Evolutionary conservation across 2,329 filamentous ascomycete genomes (phyloP).

Genomic region (Niveomyces coronatus): DNA sequence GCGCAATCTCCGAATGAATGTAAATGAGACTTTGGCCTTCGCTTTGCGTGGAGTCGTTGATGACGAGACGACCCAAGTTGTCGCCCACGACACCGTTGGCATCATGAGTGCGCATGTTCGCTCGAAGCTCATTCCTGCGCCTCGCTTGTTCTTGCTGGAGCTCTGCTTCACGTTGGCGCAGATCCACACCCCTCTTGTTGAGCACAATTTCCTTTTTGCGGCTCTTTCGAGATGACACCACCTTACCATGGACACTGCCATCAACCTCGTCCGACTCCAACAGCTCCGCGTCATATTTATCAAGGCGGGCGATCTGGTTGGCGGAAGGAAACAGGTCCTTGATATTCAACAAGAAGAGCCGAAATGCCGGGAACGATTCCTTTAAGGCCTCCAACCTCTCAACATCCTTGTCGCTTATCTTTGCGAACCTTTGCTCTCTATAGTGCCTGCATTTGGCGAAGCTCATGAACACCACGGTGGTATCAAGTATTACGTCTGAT

Average conservation of each 20-base stretch:
- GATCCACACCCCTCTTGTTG: constrained; percentile 31
- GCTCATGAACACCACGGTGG: constrained; percentile 21
- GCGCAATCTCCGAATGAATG: constrained; percentile 53
- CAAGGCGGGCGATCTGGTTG: constrained; percentile 22
- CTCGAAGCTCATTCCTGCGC: constrained; percentile 37
- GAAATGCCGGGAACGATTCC: constrained; percentile 15
- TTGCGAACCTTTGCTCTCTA: constrained; percentile 14
- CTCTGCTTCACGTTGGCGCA: constrained; percentile 45
- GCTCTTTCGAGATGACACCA: not conserved
- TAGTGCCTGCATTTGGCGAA: constrained; percentile 18
- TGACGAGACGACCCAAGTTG: constrained; percentile 43
- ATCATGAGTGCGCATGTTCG: constrained; percentile 26
- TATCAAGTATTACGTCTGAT: constrained; percentile 17
- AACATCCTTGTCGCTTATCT: constrained; percentile 13
- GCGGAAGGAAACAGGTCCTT: constrained; percentile 21
- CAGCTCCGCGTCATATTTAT: constrained; percentile 15
- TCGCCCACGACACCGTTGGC: constrained; percentile 30
- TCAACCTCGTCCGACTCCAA: constrained; percentile 13
- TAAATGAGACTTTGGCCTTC: constrained; percentile 48
- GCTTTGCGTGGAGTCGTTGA: constrained; percentile 56
- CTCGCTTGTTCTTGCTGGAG: constrained; percentile 43
- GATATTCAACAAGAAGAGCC: constrained; percentile 18
- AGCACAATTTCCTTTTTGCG: constrained; percentile 24
- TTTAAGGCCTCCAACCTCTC: constrained; percentile 10
- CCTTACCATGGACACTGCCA: constrained; percentile 1